Conservation (phyloP, 2,329 filamentous ascomycete species). For the Penicillium freii region DNA sequence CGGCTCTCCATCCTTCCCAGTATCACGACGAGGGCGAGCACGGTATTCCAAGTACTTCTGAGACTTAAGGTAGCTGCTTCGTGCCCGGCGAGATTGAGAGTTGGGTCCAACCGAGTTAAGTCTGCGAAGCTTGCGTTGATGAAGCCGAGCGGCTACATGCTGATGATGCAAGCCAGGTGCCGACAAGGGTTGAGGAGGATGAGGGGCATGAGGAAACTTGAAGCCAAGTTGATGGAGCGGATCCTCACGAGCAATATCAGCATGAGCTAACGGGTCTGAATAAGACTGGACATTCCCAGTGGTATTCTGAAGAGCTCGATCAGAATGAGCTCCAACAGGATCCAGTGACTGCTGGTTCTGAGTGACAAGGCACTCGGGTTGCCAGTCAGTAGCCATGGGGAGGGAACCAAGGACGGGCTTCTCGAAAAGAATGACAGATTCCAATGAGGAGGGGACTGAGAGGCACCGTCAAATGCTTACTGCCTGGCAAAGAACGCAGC, state of each 20-base stretch:
- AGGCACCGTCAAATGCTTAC: constrained; percentile 39
- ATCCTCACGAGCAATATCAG: constrained; percentile 33
- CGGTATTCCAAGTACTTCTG: constrained; percentile 47
- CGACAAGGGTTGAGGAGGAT: constrained; percentile 29
- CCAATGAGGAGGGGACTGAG: constrained; percentile 34
- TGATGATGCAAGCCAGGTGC: constrained; percentile 27
- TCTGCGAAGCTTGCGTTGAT: constrained; percentile 37
- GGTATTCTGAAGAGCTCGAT: constrained; percentile 42
- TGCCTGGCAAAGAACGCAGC: constrained; percentile 41
- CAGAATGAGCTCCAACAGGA: constrained; percentile 35
- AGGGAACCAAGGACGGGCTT: constrained; percentile 34
- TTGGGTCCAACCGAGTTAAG: constrained; percentile 35
- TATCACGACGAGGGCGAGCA: constrained; percentile 43
- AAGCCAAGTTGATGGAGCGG: constrained; percentile 36
- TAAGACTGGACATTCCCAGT: constrained; percentile 47
- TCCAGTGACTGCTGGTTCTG: constrained; percentile 39
- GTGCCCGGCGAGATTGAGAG: constrained; percentile 27
- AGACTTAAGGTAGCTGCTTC: constrained; percentile 40
- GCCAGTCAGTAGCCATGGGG: constrained; percentile 43
- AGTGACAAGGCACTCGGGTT: constrained; percentile 40
- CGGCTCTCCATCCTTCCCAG: constrained; percentile 44
- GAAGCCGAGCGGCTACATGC: constrained; percentile 31
- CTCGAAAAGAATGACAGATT: constrained; percentile 44
- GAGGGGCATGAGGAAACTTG: constrained; percentile 37
- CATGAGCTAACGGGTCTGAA: constrained; percentile 33